Evolutionary conservation across 805 yeast genomes (phyloP), one percentile per base, ranked within the genome.

Genomic region (Starmerella apicola): DNA sequence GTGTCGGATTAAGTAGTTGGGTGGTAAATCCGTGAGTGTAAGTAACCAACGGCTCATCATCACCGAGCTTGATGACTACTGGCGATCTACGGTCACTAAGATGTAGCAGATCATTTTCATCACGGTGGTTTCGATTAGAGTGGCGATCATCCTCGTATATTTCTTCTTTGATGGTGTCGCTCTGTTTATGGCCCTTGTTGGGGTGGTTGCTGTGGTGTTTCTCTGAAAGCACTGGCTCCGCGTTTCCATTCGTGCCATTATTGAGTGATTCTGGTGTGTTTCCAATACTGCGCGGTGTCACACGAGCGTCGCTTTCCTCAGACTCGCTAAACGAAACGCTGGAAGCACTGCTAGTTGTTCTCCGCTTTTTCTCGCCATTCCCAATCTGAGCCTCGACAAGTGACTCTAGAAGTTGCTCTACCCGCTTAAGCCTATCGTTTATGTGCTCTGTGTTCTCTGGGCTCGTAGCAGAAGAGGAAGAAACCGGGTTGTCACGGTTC

Each of bases 331-430:
- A 12, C 5, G 23, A 10, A 12, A 15, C 12, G 18, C 17, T 4
- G 26, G 22, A 15, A 9, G 8, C 10, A 6, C 30, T n/a, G 16
- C 19, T 12, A 18, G 23, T 12, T 8, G 37, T 17, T 8, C 39
- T 36, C 12, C 34, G 27, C 20, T 29, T 27, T 13, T 35, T 23
- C 10, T 8, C 26, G 10, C 26, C 26, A 27, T 7, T 8, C 10
- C 25, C 7, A 15, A 19, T 29, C 23, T 29, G 20, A 15, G 24
- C 32, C 42, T 15, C 43, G 16, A 39, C 37, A 12, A 54, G 47
- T 19, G 39, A 38, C 18, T 41, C 45, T 12, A 57, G 50, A 49
- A 57, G 39, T 6, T 38, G 29, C 43, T 58, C 62, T 20, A 56
- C 46, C 18, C 56, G 46, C 30, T 36, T 43, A 22, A 57, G 51